Evolutionary conservation across 83 land plant genomes (phyloP).

Genomic region (Picea mariana): DNA sequence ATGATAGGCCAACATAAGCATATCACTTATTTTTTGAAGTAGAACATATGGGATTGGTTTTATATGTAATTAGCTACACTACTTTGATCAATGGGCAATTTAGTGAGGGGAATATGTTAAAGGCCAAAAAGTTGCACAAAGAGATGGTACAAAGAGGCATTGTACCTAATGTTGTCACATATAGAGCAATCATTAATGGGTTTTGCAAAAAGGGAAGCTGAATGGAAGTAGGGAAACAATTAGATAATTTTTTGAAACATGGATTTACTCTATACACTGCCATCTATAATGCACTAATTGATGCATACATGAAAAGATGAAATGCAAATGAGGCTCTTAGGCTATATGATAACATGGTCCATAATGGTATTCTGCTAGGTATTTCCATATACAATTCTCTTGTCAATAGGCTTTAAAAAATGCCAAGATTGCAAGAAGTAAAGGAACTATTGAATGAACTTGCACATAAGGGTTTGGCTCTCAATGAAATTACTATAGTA

Average conservation of each 20-base stretch:
- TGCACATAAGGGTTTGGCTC: conserved; percentile 26
- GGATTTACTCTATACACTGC: conserved; percentile 53
- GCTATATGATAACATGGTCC: conserved; percentile 46
- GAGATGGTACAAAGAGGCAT: conserved; percentile 8
- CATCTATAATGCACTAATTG: conserved; percentile 47
- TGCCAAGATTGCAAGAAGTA: conserved; percentile 41
- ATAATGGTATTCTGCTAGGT: conserved; percentile 32
- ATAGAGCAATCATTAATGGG: conserved; percentile 38
- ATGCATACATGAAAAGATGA: conserved; percentile 32
- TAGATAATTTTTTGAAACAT: conserved; percentile 13
- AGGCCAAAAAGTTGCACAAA: conserved; percentile 22
- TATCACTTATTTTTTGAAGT: conserved; percentile 50
- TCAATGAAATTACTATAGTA: conserved; percentile 45
- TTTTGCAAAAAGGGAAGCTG: conserved; percentile 37
- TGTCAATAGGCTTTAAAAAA: conserved; percentile 47
- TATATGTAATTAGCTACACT: conserved; percentile 65
- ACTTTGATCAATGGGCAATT: conserved; percentile 73
- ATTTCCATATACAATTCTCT: conserved; percentile 54
- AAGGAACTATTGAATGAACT: conserved; percentile 42
- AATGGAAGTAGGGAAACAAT: conserved; percentile 27
- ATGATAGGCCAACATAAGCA: conserved; percentile 43
- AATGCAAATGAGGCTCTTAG: conserved; percentile 45
- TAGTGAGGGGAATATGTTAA: conserved; percentile 48
- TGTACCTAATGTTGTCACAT: conserved; percentile 30
- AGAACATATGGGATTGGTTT: conserved; percentile 34